phyloP scores from a whole-genome alignment of 2,329 filamentous ascomycete species.

The Furcasterigmium furcatum region DNA sequence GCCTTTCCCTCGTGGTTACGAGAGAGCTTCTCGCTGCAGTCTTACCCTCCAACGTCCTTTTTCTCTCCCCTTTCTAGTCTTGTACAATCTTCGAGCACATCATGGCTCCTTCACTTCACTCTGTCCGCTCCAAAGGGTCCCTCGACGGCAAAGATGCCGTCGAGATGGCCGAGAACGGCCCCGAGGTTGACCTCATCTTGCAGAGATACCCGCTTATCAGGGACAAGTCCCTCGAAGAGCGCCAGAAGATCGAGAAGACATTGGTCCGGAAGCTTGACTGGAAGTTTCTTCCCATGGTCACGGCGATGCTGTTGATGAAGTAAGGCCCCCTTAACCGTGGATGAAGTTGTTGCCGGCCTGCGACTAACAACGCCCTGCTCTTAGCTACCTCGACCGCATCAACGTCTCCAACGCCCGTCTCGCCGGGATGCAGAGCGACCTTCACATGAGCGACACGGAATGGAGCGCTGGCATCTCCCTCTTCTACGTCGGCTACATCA shows the following conservation, averaged over 20 bases:
- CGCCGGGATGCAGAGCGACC: slow-evolving; percentile 30
- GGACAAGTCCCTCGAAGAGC: slow-evolving; percentile 15
- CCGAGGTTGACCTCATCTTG: slow-evolving; percentile 5
- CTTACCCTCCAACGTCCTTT: too few species aligned
- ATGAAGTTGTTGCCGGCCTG: background rate
- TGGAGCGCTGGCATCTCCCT: slow-evolving; percentile 37
- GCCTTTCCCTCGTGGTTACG: too few species aligned
- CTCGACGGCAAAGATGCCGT: slow-evolving; percentile 6
- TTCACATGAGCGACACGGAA: slow-evolving; percentile 26
- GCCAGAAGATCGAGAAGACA: slow-evolving; percentile 16
- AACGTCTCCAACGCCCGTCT: slow-evolving; percentile 43
- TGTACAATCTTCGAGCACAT: too few species aligned
- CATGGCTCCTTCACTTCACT: slow-evolving; percentile 2
- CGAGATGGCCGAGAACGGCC: slow-evolving; percentile 4
- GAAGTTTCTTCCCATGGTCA: slow-evolving; percentile 20
- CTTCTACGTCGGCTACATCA: slow-evolving; percentile 43
- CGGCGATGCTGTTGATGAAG: slow-evolving; percentile 26
- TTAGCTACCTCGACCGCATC: slow-evolving; percentile 47
- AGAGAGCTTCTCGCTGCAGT: too few species aligned
- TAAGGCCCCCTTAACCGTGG: slow-evolving; percentile 5
- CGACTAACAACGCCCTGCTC: background rate
- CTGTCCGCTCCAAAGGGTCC: slow-evolving; percentile 1
- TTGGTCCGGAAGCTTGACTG: slow-evolving; percentile 22
- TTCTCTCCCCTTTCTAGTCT: too few species aligned
- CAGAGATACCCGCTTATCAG: slow-evolving; percentile 12